Conservation (phyloP, 805 yeast species). For the Maudiozyma bulderi region DNA sequence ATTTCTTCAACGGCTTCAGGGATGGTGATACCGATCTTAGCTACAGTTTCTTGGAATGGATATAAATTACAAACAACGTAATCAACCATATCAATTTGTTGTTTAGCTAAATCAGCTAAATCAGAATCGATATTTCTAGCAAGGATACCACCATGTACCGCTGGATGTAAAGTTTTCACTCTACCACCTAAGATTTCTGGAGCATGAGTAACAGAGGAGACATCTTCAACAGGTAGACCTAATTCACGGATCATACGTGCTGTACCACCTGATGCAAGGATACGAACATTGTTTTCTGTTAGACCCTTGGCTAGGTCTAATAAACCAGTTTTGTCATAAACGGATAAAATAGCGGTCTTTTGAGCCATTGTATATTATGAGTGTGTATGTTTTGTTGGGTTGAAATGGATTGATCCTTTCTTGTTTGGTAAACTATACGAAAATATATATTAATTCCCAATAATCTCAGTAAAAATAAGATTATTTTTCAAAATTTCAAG, state of each 20-base stretch:
- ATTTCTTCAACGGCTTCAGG: conserved; percentile 97
- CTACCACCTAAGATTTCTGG: conserved; percentile 98
- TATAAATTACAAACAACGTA: conserved; percentile 94
- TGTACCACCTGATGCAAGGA: conserved; percentile 95
- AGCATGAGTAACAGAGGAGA: conserved; percentile 87
- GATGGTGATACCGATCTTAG: conserved; percentile 88
- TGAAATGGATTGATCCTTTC: too few relatives aligned
- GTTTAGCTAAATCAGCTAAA: conserved; percentile 74
- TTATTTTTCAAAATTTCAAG: too few relatives aligned
- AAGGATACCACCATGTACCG: conserved; percentile 94
- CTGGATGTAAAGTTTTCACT: conserved; percentile 96
- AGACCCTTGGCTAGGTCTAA: conserved; percentile 93
- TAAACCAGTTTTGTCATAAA: conserved; percentile 93
- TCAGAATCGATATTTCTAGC: conserved; percentile 88
- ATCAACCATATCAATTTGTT: conserved; percentile 90
- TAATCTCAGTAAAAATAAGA: too few relatives aligned
- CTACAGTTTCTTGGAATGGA: conserved; percentile 94
- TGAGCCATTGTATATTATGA: conserved; percentile 7
- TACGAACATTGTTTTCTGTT: conserved; percentile 75
- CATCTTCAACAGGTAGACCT: conserved; percentile 96
- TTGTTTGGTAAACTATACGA: too few relatives aligned
- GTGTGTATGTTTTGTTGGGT: neutral
- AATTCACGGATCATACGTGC: conserved; percentile 90
- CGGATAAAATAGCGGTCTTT: conserved; percentile 91
- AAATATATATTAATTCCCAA: too few relatives aligned